A percentile compares a stretch with the other conserved stretches of the same genome.
These are phyloP conservation scores for Amylostereum chailletii DNA, from an alignment of 1,284 basidiomycete genomes.

Conservation along the genomic window DNA sequence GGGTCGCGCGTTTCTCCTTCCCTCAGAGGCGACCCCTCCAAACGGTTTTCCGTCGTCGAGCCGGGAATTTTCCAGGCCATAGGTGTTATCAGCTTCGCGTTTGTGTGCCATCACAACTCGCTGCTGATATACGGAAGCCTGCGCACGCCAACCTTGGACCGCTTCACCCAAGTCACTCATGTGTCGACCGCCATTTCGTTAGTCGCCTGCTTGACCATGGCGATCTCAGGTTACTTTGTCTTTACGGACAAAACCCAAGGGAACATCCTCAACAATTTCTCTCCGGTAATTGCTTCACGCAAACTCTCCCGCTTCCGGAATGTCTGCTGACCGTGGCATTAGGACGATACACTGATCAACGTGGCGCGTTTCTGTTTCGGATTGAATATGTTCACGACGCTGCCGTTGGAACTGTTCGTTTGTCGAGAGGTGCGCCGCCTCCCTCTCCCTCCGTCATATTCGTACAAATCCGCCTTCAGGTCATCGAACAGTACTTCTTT, in stretches of 20 bases:
- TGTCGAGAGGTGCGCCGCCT: slow-evolving; percentile 73
- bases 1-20: slow-evolving; percentile 75
- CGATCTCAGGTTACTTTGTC: slow-evolving; percentile 85
- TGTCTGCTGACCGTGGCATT: slow-evolving; percentile 1
- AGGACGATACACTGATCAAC: slow-evolving; percentile 84
- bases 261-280: slow-evolving; percentile 92
- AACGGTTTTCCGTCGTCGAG: slow-evolving; percentile 66
- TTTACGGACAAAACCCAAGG: slow-evolving; percentile 95
- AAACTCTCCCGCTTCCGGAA: not conserved
- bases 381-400: slow-evolving; percentile 96
- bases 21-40: slow-evolving; percentile 68
- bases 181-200: slow-evolving; percentile 80
- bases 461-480: slow-evolving; percentile 32
- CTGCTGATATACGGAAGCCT: slow-evolving; percentile 92
- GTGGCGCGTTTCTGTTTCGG: slow-evolving; percentile 94
- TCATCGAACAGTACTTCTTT: slow-evolving; percentile 92
- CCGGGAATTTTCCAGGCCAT: slow-evolving; percentile 86
- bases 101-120: slow-evolving; percentile 91
- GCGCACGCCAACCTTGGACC: slow-evolving; percentile 87
- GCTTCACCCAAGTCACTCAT: slow-evolving; percentile 91
- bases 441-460: not conserved
- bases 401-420: slow-evolving; percentile 89
- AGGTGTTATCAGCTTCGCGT: slow-evolving; percentile 93
- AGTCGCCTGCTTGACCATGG: slow-evolving; percentile 75
- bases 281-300: slow-evolving; percentile 36